Conservation (phyloP, 768 basidiomycete species). For the Harrya chromipes region DNA sequence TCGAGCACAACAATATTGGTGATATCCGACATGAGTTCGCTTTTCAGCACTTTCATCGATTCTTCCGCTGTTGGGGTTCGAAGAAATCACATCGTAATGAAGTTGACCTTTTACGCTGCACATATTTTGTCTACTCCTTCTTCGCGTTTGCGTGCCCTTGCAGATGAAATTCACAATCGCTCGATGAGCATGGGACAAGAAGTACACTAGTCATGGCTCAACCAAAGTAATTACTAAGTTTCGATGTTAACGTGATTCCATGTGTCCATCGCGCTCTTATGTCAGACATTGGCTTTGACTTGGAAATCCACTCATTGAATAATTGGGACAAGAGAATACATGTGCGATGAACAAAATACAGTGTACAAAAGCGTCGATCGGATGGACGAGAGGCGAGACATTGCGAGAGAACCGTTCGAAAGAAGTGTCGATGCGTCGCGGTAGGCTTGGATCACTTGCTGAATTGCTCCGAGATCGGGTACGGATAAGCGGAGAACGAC, state of each 20-base stretch:
- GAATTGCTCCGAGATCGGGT: constrained; percentile 17
- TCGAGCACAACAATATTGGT: constrained; percentile 17
- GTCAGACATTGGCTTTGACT: too few relatives aligned
- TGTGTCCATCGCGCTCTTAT: too few relatives aligned
- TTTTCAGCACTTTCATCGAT: constrained; percentile 15
- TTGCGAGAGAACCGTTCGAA: background rate
- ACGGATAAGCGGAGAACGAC: constrained; percentile 15
- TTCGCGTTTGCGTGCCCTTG: constrained; percentile 37
- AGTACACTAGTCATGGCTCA: background rate
- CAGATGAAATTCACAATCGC: constrained; percentile 38
- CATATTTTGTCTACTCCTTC: constrained; percentile 52
- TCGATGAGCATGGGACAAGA: constrained; percentile 28
- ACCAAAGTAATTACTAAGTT: background rate
- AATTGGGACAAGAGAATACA: background rate
- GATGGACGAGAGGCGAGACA: too few relatives aligned
- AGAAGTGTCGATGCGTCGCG: background rate
- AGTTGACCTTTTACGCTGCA: constrained; percentile 69
- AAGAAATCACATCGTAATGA: constrained; percentile 46
- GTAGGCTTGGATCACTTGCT: background rate
- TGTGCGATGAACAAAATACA: background rate
- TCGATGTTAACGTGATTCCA: too few relatives aligned
- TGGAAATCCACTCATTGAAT: background rate
- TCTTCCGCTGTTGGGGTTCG: constrained; percentile 1
- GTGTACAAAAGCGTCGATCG: background rate
- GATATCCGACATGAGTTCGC: constrained; percentile 24